Conservation (phyloP, 78 protist species). For the Protostelium mycophagum region DNA sequence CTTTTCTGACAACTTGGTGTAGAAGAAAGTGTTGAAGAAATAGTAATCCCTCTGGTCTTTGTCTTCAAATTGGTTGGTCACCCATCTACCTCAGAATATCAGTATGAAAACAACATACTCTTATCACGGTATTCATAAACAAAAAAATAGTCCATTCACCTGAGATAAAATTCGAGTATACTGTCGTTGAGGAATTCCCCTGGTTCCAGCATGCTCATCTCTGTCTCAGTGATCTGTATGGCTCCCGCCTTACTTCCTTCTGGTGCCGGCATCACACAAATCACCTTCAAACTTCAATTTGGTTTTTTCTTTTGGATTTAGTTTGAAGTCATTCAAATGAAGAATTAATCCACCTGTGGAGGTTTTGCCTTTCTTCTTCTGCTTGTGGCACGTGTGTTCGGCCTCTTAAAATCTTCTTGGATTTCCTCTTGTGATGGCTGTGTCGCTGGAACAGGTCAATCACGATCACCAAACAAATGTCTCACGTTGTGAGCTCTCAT, state of each 20-base stretch:
- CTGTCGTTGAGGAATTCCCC: constrained; percentile 38
- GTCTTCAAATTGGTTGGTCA: constrained; percentile 19
- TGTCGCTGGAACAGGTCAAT: neutral
- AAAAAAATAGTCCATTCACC: constrained; percentile 7
- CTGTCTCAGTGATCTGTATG: constrained; percentile 33
- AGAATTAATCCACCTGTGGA: neutral
- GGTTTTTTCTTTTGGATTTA: no score
- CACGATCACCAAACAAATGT: neutral
- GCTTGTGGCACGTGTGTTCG: neutral
- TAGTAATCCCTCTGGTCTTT: constrained; percentile 17
- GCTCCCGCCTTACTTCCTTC: neutral
- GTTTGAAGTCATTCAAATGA: neutral
- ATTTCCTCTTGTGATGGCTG: neutral
- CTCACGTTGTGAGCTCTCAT: neutral
- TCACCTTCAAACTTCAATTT: no score
- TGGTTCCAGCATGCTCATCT: constrained; percentile 33
- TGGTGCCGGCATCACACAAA: neutral
- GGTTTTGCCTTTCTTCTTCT: neutral
- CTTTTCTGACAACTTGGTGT: constrained; percentile 10
- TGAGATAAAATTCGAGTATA: constrained; percentile 38
- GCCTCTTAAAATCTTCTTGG: neutral
- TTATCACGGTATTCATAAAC: neutral
- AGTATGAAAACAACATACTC: neutral
- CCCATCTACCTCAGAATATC: constrained; percentile 12
- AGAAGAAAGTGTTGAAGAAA: constrained; percentile 50